Base-by-base conservation (phyloP, 1,139 yeast species). In the Yamadazyma spencermartinsiae region DNA sequence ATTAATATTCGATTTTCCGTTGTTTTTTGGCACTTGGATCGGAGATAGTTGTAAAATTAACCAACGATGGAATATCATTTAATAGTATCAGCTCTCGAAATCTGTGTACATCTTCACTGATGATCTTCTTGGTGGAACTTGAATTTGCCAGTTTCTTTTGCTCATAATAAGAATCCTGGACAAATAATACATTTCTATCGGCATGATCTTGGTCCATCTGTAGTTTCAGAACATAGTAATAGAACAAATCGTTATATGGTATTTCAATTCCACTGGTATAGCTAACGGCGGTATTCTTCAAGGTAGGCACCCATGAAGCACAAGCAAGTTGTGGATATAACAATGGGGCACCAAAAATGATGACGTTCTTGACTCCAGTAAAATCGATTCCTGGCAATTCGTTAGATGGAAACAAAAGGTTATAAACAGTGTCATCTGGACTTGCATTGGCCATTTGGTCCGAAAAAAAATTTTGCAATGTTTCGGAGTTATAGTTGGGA, bases 281-380 rank as follows among this genome's bases (percentile, higher is more conserved):
- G 5, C 39, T 31, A 5, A 30, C 34, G 19, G 35, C 10, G 17
- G 11, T 20, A 4, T 31, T n/a, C 21, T 14, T 3, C n/a, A 12
- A 8, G 9, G 24, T 26, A 1, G 21, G 30, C 2, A 31, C 16
- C 28, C 27, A 24, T n/a, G 43, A 18, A 4, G 42, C 21, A 18
- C 52, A 46, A 4, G 65, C 64, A 13, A 51, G 37, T 37, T 56
- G 60, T 2, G 61, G 62, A 12, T 56, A 37, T 8, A 60, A 15
- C n/a, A 28, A 42, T 3, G 55, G 61, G 12, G 56, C 36, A n/a
- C 64, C 65, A 21, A 52, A 36, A 3, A 60, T 34, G 2, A 60
- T 39, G 24, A 61, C 36, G 30, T 56, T 50, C 10, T 52, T 35
- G 12, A 46, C 38, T 6, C 46, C 46, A 11, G 33, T 10, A 4